Evolutionary conservation across 2,329 filamentous ascomycete species (phyloP).

Genomic region (Colletotrichum lupini): DNA sequence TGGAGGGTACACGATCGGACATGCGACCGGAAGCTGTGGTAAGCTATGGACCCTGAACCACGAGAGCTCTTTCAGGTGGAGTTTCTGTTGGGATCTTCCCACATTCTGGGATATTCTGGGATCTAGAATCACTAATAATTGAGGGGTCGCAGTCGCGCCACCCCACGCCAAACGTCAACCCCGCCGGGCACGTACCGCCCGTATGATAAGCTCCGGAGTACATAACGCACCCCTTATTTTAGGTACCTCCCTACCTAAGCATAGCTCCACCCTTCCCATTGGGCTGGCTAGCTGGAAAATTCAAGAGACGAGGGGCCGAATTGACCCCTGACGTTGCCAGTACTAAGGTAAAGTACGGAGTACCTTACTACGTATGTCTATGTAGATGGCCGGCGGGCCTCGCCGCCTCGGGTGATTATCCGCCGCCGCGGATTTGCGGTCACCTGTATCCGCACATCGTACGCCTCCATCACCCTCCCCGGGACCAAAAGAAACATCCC

Average conservation of each 20-base stretch:
- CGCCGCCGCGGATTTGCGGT: constrained; percentile 27
- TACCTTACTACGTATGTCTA: constrained; percentile 5
- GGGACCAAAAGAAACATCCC: constrained; percentile 3
- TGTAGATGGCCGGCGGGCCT: constrained; percentile 17
- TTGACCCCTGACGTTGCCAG: constrained; percentile 20
- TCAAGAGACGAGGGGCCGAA: background rate
- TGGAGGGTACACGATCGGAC: constrained; percentile 27
- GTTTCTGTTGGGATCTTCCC: constrained; percentile 25
- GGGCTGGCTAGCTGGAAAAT: constrained; percentile 5
- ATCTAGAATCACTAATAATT: constrained; percentile 34
- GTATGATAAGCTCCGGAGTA: constrained; percentile 34
- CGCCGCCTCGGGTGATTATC: constrained; percentile 32
- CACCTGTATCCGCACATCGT: background rate
- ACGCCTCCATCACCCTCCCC: background rate
- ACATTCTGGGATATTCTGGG: constrained; percentile 34
- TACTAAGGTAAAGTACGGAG: no score
- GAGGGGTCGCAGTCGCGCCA: constrained; percentile 20
- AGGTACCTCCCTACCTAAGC: constrained; percentile 9
- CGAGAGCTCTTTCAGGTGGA: constrained; percentile 28
- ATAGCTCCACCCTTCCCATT: constrained; percentile 28
- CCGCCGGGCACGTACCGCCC: constrained; percentile 21
- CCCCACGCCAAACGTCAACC: constrained; percentile 7
- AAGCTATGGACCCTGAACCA: constrained; percentile 36
- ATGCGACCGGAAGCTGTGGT: constrained; percentile 36
- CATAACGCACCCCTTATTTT: constrained; percentile 6